Base-by-base conservation (phyloP, 164 flowering plant species). In the Stephania yunnanensis region DNA sequence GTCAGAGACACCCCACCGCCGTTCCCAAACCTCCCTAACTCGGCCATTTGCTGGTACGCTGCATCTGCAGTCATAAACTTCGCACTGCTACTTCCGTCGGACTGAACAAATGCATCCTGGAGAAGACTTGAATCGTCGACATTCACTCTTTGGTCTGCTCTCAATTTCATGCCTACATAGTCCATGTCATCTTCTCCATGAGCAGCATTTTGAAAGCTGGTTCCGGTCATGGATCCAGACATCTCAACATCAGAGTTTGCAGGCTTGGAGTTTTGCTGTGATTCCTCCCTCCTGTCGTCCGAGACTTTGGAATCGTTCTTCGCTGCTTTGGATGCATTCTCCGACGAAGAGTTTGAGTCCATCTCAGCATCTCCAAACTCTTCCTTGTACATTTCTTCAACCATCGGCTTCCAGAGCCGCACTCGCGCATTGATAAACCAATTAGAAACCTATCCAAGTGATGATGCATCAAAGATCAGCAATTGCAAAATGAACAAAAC, bases 361-460 rank as follows among this genome's bases (percentile, higher is more conserved):
- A 87, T 79, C 72, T 92, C 96, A 13, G 83, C 82, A 31, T 91
- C 97, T 22, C 93, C 95, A 70, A 77, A 76, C 78, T 94, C 98
- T 83, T 94, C 96, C 80, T 91, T 94, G 88, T 94, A 92, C 98
- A 94, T 94, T 80, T 94, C 98, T 82, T 94, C 97, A 3, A 94
- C 97, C 98, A 94, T 92, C 25, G 98, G 97, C 85, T 94, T 94
- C 98, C 98, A 94, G 44, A 94, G 94, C 45, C 98, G 90, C 69
- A 94, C 98, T 5, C 98, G 86, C 42, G 97, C 97, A 84, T 94
- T 92, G 74, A 94, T 94, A 82, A 92, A 94, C 98, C 98, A 94
- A 81, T 94, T 94, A 66, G 98, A 94, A 19, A 94, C 98, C 98
- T 94, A 83, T 67, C 10, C 52, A 75, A 70, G 61, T 61, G n/a